Evolutionary conservation across 768 basidiomycete genomes (phyloP).

Genomic region (Pisolithus marmoratus): DNA sequence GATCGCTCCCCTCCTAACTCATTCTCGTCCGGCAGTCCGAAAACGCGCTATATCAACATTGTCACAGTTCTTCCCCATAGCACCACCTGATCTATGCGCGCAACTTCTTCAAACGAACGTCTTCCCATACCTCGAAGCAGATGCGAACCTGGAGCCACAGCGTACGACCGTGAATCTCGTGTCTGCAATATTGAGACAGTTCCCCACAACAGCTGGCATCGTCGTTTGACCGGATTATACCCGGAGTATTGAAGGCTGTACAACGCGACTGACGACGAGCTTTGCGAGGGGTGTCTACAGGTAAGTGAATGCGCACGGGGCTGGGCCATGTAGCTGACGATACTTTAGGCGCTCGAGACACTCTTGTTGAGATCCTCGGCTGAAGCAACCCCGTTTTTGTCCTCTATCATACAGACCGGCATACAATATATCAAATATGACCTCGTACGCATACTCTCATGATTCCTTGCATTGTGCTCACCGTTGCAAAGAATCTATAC

Average conservation of each 20-base stretch:
- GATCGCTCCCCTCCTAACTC: constrained; percentile 67
- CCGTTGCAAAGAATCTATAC: constrained; percentile 67
- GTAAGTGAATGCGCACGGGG: constrained; percentile 28
- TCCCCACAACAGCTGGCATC: constrained; percentile 62
- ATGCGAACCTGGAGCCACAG: constrained; percentile 60
- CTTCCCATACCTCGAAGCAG: constrained; percentile 49
- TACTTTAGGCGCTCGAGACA: constrained; percentile 71
- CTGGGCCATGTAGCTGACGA: constrained; percentile 4
- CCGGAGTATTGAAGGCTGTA: constrained; percentile 63
- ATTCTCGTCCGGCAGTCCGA: constrained; percentile 77
- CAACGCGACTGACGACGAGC: constrained; percentile 78
- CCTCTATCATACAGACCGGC: constrained; percentile 62
- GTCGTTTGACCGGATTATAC: constrained; percentile 56
- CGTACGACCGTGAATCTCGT: constrained; percentile 74
- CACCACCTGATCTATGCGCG: constrained; percentile 55
- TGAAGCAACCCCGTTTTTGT: constrained; percentile 72
- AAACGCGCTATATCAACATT: constrained; percentile 88
- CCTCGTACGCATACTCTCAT: constrained; percentile 47
- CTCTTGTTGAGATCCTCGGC: constrained; percentile 78
- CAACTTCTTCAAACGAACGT: constrained; percentile 56
- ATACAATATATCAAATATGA: constrained; percentile 86
- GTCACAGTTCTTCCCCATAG: constrained; percentile 77
- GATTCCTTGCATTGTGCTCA: background rate
- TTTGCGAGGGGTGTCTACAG: constrained; percentile 76
- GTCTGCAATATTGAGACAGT: constrained; percentile 72